Percentiles rank a stretch among this genome's conserved stretches.
phyloP scores from a whole-genome alignment of 805 yeast genomes.

The Deakozyma indianensis region DNA sequence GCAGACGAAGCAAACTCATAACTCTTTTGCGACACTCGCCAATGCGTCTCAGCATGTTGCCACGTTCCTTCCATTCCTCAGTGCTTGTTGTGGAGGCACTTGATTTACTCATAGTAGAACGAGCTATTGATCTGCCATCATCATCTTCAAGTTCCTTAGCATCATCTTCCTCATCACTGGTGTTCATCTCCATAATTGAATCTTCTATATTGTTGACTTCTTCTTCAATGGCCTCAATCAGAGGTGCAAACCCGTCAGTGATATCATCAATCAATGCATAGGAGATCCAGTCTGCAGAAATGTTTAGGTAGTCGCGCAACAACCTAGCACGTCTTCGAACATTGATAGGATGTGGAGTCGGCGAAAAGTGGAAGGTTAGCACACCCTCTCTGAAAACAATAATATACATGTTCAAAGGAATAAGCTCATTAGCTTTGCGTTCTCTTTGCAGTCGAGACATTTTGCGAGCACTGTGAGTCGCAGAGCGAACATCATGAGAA shows the following conservation, averaged over 20 bases:
- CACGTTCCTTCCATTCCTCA: slow-evolving; percentile 78
- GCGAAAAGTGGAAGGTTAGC: slow-evolving; percentile 82
- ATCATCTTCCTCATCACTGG: slow-evolving; percentile 33
- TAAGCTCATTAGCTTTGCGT: slow-evolving; percentile 34
- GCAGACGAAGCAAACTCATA: slow-evolving; percentile 70
- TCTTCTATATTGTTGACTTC: slow-evolving; percentile 95
- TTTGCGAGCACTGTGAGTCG: neutral
- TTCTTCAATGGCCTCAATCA: slow-evolving; percentile 85
- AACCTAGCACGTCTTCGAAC: slow-evolving; percentile 88
- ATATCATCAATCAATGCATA: slow-evolving; percentile 94
- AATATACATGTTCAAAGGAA: slow-evolving; percentile 84
- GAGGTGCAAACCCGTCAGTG: slow-evolving; percentile 94
- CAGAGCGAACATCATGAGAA: neutral
- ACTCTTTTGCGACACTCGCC: slow-evolving; percentile 93
- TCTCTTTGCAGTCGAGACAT: neutral
- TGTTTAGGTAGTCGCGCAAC: slow-evolving; percentile 74
- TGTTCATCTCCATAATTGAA: slow-evolving; percentile 75
- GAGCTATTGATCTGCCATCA: slow-evolving; percentile 15
- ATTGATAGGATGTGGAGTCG: slow-evolving; percentile 92
- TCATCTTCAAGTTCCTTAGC: slow-evolving; percentile 13
- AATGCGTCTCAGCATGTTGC: slow-evolving; percentile 86
- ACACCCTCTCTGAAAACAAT: slow-evolving; percentile 87
- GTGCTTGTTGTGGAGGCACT: slow-evolving; percentile 24
- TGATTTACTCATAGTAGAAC: slow-evolving; percentile 17
- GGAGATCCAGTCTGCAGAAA: slow-evolving; percentile 92